Conservation (phyloP, 2,329 filamentous ascomycete genomes). For the Fusarium sp. region DNA sequence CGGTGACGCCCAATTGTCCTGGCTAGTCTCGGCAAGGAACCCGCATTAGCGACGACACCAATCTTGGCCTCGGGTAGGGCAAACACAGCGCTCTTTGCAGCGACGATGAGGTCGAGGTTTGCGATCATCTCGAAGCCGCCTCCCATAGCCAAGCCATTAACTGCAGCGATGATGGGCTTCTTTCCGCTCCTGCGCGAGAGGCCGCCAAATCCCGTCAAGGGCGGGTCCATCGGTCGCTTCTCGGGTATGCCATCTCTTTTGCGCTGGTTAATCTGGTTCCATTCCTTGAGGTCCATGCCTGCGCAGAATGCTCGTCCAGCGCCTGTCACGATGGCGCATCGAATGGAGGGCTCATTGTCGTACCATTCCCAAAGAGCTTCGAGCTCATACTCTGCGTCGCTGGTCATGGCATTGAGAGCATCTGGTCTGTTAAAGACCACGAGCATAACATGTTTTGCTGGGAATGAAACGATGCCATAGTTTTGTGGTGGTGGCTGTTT, state of each 20-base stretch:
- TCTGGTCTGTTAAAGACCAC: constrained; percentile 41
- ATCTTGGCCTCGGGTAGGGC: constrained; percentile 77
- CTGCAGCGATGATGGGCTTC: constrained; percentile 81
- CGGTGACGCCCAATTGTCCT: constrained; percentile 74
- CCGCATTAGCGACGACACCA: constrained; percentile 77
- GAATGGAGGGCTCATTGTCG: constrained; percentile 69
- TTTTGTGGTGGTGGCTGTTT: constrained; percentile 33
- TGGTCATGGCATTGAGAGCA: constrained; percentile 43
- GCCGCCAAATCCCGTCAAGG: constrained; percentile 68
- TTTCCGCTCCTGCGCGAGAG: constrained; percentile 73
- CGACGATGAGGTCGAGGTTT: constrained; percentile 78
- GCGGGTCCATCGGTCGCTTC: constrained; percentile 43
- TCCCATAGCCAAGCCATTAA: constrained; percentile 79
- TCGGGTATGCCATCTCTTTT: constrained; percentile 36
- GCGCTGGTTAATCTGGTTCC: constrained; percentile 42
- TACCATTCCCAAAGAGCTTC: constrained; percentile 67
- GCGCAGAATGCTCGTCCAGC: constrained; percentile 73
- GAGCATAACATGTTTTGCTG: constrained; percentile 41
- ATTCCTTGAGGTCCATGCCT: constrained; percentile 70
- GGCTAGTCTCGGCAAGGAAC: constrained; percentile 74
- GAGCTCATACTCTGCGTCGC: constrained; percentile 49
- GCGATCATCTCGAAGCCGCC: constrained; percentile 82
- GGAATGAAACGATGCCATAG: constrained; percentile 42
- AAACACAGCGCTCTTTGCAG: constrained; percentile 68
- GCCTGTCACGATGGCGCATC: constrained; percentile 73